Percentiles rank a stretch among this genome's conserved stretches.
phyloP scores from a whole-genome alignment of 164 flowering plant genomes.

The Aristolochia fimbriata region DNA sequence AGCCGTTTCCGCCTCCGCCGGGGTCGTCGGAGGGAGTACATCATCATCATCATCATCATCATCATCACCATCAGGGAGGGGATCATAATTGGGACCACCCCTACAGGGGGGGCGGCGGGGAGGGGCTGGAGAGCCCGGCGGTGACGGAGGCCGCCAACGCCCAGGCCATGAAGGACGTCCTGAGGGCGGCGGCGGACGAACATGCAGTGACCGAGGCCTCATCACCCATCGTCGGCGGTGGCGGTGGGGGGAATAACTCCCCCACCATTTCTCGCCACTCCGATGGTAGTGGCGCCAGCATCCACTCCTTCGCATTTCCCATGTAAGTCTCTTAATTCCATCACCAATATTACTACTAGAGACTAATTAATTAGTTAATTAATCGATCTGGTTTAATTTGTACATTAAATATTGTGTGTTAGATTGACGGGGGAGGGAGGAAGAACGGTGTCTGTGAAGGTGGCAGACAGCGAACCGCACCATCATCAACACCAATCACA shows the following conservation, averaged over 20 bases:
- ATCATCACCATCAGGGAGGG: no score
- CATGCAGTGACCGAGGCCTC: slow-evolving; percentile 1
- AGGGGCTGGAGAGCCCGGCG: neutral
- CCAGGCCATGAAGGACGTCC: slow-evolving; percentile 12
- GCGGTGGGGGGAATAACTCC: slow-evolving; percentile 6
- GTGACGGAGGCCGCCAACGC: slow-evolving; percentile 12
- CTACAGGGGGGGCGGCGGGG: neutral
- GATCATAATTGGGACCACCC: no score
- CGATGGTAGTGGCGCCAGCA: slow-evolving; percentile 31
- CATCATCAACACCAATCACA: neutral
- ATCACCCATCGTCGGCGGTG: neutral
- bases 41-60: no score
- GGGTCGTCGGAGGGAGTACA: no score
- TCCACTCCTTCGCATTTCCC: slow-evolving; percentile 45
- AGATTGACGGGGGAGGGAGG: slow-evolving; percentile 27
- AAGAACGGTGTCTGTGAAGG: slow-evolving; percentile 18
- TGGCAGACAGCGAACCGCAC: neutral
- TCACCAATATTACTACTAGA: no score
- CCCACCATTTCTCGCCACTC: slow-evolving; percentile 26
- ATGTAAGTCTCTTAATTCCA: slow-evolving; percentile 19
- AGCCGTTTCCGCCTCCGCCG: neutral
- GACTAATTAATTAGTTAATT: no score
- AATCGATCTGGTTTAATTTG: no score
- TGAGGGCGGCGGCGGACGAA: slow-evolving; percentile 10
- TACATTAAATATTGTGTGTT: no score